Evolutionary conservation across 2,329 filamentous ascomycete species (phyloP).

Genomic region (Diaporthe citriasiana): DNA sequence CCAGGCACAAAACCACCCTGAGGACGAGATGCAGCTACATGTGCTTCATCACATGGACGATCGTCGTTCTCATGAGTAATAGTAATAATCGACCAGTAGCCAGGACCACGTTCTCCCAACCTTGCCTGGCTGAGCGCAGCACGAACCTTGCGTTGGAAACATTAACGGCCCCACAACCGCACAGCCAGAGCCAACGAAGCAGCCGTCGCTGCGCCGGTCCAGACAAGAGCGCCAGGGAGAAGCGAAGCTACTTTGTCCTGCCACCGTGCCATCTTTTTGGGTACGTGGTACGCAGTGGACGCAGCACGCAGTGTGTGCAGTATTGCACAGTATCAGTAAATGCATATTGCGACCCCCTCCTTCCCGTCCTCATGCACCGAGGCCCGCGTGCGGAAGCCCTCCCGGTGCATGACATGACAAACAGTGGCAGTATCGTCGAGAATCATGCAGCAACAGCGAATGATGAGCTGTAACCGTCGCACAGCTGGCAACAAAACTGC

Average conservation of each 20-base stretch:
- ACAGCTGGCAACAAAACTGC: conserved; percentile 37
- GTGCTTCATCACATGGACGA: conserved; percentile 31
- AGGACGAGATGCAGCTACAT: conserved; percentile 21
- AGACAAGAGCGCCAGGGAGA: conserved; percentile 4
- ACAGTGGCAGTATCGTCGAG: conserved; percentile 14
- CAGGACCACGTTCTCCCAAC: conserved; percentile 27
- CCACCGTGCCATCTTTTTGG: conserved; percentile 15
- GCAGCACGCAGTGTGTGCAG: not conserved
- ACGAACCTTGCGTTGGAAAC: conserved; percentile 27
- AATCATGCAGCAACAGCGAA: conserved; percentile 39
- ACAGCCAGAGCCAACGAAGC: conserved; percentile 18
- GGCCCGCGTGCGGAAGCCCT: conserved; percentile 9
- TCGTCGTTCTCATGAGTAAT: conserved; percentile 31
- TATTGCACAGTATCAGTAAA: conserved; percentile 22
- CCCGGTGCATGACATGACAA: conserved; percentile 35
- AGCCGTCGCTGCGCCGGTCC: conserved; percentile 9
- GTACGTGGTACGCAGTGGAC: not conserved
- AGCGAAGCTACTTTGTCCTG: conserved; percentile 26
- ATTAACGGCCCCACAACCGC: conserved; percentile 15
- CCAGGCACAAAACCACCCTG: conserved; percentile 19
- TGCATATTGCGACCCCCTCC: conserved; percentile 31
- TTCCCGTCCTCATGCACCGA: conserved; percentile 12
- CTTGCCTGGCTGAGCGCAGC: conserved; percentile 18
- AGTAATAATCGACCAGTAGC: not conserved
- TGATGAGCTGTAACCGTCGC: conserved; percentile 35